Evolutionary conservation across 495 filamentous ascomycete species (phyloP).

Genomic region (Neurospora sp.): DNA sequence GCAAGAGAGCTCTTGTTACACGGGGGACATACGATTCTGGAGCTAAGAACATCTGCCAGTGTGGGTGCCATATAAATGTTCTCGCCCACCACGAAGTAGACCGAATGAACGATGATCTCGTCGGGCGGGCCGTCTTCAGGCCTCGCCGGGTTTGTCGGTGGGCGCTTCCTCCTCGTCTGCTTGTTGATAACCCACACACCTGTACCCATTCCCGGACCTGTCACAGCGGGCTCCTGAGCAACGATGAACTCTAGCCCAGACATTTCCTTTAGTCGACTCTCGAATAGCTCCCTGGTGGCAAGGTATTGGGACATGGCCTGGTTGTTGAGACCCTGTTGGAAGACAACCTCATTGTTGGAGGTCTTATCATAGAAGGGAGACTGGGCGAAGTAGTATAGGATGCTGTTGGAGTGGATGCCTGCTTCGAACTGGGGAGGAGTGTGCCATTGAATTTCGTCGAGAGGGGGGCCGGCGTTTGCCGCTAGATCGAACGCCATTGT

Average conservation of each 20-base stretch:
- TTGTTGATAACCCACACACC: constrained; percentile 91
- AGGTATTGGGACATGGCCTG: constrained; percentile 44
- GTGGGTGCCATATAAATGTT: constrained; percentile 86
- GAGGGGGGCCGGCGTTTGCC: constrained; percentile 40
- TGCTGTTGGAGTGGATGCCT: constrained; percentile 50
- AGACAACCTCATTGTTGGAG: constrained; percentile 75
- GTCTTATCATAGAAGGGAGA: constrained; percentile 87
- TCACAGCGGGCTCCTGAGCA: constrained; percentile 63
- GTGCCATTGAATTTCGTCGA: constrained; percentile 75
- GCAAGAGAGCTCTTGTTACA: neutral
- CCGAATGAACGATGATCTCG: constrained; percentile 60
- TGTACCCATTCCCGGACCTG: constrained; percentile 48
- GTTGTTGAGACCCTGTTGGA: constrained; percentile 66
- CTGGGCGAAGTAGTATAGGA: constrained; percentile 82
- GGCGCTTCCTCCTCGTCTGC: constrained; percentile 60
- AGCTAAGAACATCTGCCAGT: constrained; percentile 64
- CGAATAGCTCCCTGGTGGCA: constrained; percentile 67
- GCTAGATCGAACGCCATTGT: constrained; percentile 4
- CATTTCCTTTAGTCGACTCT: constrained; percentile 64
- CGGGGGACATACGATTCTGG: constrained; percentile 51
- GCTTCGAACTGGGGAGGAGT: constrained; percentile 47
- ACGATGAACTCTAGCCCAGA: constrained; percentile 76
- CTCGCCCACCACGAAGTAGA: constrained; percentile 76
- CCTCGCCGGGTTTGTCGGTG: neutral
- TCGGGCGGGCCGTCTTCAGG: constrained; percentile 37